Percentiles rank a stretch among this genome's conserved stretches.
These are phyloP conservation scores for Pythium coloratum DNA, from an alignment of 352 stramenopile species.

Conservation along the genomic window DNA sequence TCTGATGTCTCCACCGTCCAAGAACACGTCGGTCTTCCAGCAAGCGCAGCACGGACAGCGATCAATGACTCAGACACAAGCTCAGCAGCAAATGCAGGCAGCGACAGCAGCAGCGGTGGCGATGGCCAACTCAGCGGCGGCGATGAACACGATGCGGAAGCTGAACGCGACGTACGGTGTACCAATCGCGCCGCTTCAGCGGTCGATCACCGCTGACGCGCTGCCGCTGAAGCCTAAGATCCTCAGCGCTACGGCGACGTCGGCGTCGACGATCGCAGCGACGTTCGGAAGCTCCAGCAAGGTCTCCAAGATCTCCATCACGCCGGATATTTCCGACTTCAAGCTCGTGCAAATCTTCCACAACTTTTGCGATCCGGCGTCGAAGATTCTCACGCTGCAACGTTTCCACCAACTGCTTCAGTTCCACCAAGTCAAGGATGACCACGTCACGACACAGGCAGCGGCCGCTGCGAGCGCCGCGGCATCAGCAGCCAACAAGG, in stretches of 20 bases:
- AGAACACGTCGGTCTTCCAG: constrained; percentile 29
- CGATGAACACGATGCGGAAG: constrained; percentile 55
- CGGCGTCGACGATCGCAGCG: constrained; percentile 19
- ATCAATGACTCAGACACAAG: constrained; percentile 17
- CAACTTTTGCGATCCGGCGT: constrained; percentile 66
- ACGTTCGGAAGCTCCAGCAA: constrained; percentile 32
- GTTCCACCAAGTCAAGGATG: constrained; percentile 69
- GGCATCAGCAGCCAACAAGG: background rate
- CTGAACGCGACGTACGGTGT: constrained; percentile 55
- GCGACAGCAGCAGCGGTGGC: constrained; percentile 40
- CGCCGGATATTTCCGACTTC: constrained; percentile 78
- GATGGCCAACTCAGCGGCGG: constrained; percentile 57
- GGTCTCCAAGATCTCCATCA: constrained; percentile 57
- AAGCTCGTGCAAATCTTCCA: constrained; percentile 89
- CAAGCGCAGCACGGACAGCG: constrained; percentile 24
- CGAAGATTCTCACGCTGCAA: constrained; percentile 47
- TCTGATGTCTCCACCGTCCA: constrained; percentile 40
- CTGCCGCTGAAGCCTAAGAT: constrained; percentile 49
- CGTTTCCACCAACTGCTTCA: constrained; percentile 67
- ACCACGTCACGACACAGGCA: constrained; percentile 23
- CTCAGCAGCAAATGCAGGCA: constrained; percentile 37
- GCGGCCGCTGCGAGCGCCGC: constrained; percentile 6
- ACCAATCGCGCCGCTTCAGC: constrained; percentile 50
- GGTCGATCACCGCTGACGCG: constrained; percentile 28
- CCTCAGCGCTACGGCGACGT: constrained; percentile 24